Percentiles rank a stretch among this genome's conserved stretches.
Evolutionary conservation across 306 rosid species (phyloP).

Genomic region (Prunus fruticosa): DNA sequence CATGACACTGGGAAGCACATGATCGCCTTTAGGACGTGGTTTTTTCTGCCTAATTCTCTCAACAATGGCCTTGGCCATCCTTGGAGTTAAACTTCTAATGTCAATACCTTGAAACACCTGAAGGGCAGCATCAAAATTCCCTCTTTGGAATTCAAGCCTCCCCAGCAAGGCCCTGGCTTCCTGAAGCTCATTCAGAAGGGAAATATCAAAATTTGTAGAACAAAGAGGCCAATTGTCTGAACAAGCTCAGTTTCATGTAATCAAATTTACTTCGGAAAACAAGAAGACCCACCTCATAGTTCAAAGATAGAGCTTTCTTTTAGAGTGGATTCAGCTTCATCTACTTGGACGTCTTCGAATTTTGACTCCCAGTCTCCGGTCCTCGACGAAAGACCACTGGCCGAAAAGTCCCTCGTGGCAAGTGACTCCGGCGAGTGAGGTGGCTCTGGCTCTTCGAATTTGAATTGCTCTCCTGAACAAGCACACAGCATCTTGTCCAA

Average conservation of each 20-base stretch:
- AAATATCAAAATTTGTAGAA: not conserved
- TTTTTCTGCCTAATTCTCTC: constrained; percentile 57
- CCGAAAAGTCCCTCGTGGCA: constrained; percentile 95
- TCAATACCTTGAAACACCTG: constrained; percentile 94
- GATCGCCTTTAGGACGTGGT: constrained; percentile 49
- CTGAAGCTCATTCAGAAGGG: constrained; percentile 35
- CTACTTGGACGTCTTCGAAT: constrained; percentile 77
- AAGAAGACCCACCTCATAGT: constrained; percentile 64
- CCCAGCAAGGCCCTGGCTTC: constrained; percentile 97
- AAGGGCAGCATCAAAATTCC: constrained; percentile 83
- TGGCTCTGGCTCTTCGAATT: constrained; percentile 90
- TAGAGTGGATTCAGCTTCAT: constrained; percentile 88
- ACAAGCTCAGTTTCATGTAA: not conserved
- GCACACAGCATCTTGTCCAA: constrained; percentile 84
- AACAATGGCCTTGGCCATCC: constrained; percentile 72
- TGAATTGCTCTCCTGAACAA: constrained; percentile 93
- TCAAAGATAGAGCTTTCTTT: constrained; percentile 87
- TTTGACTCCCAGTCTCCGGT: constrained; percentile 83
- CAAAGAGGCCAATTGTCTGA: not conserved
- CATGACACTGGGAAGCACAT: constrained; percentile 54
- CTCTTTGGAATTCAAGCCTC: constrained; percentile 92
- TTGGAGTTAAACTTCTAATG: constrained; percentile 51
- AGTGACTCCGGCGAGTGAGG: constrained; percentile 93
- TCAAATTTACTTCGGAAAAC: not conserved
- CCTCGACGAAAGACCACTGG: constrained; percentile 85